Base-by-base conservation (phyloP, 2,329 filamentous ascomycete genomes). In the Monilinia vaccinii-corymbosi region DNA sequence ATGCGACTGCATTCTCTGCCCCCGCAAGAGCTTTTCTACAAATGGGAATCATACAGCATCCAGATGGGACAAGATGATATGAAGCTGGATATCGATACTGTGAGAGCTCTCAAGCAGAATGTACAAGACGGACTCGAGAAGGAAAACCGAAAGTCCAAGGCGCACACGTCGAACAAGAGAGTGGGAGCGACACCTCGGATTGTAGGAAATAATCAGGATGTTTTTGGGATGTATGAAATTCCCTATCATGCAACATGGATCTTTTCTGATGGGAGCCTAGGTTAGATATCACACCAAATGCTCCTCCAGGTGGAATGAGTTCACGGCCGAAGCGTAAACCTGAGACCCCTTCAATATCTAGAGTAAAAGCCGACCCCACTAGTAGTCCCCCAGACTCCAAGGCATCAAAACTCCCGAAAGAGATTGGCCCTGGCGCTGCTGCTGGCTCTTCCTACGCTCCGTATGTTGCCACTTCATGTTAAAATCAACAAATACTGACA, bases 21-120 rank as follows among this genome's bases (percentile, higher is more conserved):
- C 18, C 80, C 86, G 38, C 86, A 97, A 73, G 94, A 97, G 72
- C 79, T 97, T 31, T 97, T 91, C 75, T 97, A 91, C 83, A 97
- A 97, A 80, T 99, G 94, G 94, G 94, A 99, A 74, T 93, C 91
- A 0, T 97, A 97, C 79, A 92, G 89, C 74, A 87, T 99, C 72
- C 96, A 93, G 75, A 91, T 97, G 86, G 90, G 92, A 28, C 77
- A 84, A 51, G 90, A 95, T 60, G 88, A 91, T 60, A 85, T 86
- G 63, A 85, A 80, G 62, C 76, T 89, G 63, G 83, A 87, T 51
- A 78, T 95, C 46, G 82, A 87, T 42, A 87, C 82, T 0, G 82
- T 89, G 49, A 82, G 87, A 47, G 83, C 85, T 59, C 88, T 99
- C 72, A 96, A 96, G 73, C 88, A 91, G 71, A 87, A 89, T 69